These are phyloP conservation scores for Paxillus rubicundulus DNA, from an alignment of 768 basidiomycete genomes.

Conservation along the genomic window DNA sequence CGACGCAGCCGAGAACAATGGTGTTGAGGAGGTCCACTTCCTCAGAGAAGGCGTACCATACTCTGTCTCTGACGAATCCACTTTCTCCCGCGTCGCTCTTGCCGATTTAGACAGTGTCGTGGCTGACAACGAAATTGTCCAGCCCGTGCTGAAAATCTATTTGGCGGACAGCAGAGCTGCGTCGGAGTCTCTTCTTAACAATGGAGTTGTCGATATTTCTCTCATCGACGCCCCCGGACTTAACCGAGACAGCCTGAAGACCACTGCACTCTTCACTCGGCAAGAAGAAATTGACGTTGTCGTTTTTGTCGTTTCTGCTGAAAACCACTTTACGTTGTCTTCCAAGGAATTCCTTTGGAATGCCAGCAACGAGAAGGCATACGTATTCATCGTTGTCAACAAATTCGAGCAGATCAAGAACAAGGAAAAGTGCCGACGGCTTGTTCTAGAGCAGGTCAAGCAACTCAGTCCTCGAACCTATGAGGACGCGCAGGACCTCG, in stretches of 20 bases:
- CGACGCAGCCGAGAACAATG: slow-evolving; percentile 78
- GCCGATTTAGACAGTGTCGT: slow-evolving; percentile 77
- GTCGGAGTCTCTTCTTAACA: slow-evolving; percentile 84
- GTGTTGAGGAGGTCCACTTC: slow-evolving; percentile 83
- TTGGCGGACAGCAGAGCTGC: slow-evolving; percentile 77
- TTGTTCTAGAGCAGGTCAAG: slow-evolving; percentile 92
- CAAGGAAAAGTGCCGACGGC: slow-evolving; percentile 86
- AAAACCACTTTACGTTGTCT: slow-evolving; percentile 97
- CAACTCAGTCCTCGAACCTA: slow-evolving; percentile 89
- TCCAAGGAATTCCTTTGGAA: slow-evolving; percentile 91
- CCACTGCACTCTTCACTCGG: slow-evolving; percentile 91
- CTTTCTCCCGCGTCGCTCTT: slow-evolving; percentile 68
- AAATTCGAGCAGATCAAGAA: slow-evolving; percentile 94
- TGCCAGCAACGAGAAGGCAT: slow-evolving; percentile 95
- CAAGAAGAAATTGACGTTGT: slow-evolving; percentile 99
- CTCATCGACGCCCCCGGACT: slow-evolving; percentile 98
- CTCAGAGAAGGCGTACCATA: slow-evolving; percentile 69
- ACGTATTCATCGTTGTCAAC: slow-evolving; percentile 98
- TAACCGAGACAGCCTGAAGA: slow-evolving; percentile 92
- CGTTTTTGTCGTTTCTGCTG: slow-evolving; percentile 96
- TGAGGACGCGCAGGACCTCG: slow-evolving; percentile 87
- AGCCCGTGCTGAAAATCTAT: slow-evolving; percentile 80
- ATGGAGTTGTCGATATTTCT: slow-evolving; percentile 95
- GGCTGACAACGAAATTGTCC: slow-evolving; percentile 53
- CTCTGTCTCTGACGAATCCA: slow-evolving; percentile 65